Conservation (phyloP, 2,329 filamentous ascomycete species). For the Claviceps citrina region DNA sequence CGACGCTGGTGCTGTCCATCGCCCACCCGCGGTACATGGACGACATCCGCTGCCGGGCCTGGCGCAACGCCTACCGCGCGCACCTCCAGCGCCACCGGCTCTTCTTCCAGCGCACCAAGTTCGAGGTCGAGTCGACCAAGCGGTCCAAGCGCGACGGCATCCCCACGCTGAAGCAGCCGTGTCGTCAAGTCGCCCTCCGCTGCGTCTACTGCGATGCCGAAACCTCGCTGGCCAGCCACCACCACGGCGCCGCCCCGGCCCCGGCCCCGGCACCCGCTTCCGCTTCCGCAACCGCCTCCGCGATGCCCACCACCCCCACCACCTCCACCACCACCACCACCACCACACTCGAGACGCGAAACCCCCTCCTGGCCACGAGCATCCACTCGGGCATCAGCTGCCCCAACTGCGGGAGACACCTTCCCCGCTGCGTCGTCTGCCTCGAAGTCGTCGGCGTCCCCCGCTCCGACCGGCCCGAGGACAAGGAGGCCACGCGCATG, state of each 20-base stretch:
- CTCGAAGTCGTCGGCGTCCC: slow-evolving; percentile 51
- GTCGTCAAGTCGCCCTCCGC: slow-evolving; percentile 56
- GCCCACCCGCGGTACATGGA: slow-evolving; percentile 62
- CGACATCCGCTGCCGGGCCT: slow-evolving; percentile 59
- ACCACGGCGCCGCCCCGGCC: slow-evolving; percentile 15
- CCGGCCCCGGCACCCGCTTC: background rate
- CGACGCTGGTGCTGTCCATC: slow-evolving; percentile 58
- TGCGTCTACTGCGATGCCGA: slow-evolving; percentile 62
- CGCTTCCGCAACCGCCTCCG: background rate
- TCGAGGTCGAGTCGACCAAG: slow-evolving; percentile 61
- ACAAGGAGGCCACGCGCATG: slow-evolving; percentile 31
- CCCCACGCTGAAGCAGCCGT: slow-evolving; percentile 48
- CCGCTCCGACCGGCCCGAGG: slow-evolving; percentile 41
- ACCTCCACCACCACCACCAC: background rate
- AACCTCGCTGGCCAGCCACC: slow-evolving; percentile 33
- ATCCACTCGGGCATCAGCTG: slow-evolving; percentile 48
- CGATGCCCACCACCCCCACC: background rate
- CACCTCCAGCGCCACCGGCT: slow-evolving; percentile 58
- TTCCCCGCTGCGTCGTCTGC: slow-evolving; percentile 53
- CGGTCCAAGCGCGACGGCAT: slow-evolving; percentile 48
- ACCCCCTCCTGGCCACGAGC: slow-evolving; percentile 41
- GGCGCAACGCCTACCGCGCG: slow-evolving; percentile 56
- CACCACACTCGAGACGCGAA: slow-evolving; percentile 24
- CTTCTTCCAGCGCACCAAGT: slow-evolving; percentile 61
- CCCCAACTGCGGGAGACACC: slow-evolving; percentile 49